Percentiles rank a stretch among this genome's conserved stretches.
These are phyloP conservation scores for Pyricularia pennisetigena DNA, from an alignment of 2,329 filamentous ascomycete species.

Conservation along the genomic window DNA sequence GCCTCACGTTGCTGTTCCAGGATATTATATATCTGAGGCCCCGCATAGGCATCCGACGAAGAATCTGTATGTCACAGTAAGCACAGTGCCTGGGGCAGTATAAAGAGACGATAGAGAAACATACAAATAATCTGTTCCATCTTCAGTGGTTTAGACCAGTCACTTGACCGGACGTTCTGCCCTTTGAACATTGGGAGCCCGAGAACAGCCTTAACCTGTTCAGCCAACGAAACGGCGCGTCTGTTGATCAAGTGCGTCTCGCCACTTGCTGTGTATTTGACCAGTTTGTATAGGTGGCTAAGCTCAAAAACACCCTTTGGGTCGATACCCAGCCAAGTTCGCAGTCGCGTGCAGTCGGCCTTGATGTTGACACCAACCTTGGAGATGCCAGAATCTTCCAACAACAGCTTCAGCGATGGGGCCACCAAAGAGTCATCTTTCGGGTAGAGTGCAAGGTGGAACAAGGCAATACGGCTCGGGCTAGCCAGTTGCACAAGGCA, in stretches of 20 bases:
- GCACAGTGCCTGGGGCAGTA: constrained; percentile 8
- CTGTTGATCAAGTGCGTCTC: constrained; percentile 53
- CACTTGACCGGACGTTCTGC: constrained; percentile 54
- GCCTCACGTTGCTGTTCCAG: constrained; percentile 59
- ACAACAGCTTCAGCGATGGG: constrained; percentile 58
- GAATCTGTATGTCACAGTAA: constrained; percentile 43
- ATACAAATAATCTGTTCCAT: constrained; percentile 60
- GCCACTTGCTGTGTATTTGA: constrained; percentile 51
- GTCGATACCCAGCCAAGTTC: constrained; percentile 54
- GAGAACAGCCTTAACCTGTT: constrained; percentile 61
- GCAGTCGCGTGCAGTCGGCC: constrained; percentile 59
- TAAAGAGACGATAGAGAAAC: constrained; percentile 18
- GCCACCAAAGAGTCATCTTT: constrained; percentile 55
- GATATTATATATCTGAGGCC: constrained; percentile 60
- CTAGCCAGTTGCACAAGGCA: constrained; percentile 78
- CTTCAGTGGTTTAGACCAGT: constrained; percentile 60
- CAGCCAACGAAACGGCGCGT: constrained; percentile 53
- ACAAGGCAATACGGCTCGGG: constrained; percentile 65
- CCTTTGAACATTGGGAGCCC: constrained; percentile 70
- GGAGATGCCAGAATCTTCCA: constrained; percentile 58
- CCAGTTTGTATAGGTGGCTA: constrained; percentile 69
- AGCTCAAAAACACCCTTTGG: constrained; percentile 66
- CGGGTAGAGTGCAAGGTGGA: constrained; percentile 64
- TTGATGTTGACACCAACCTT: constrained; percentile 73
- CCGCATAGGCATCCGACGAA: constrained; percentile 76